These are phyloP conservation scores for Petunia secreta DNA, from an alignment of 257 asterid genomes.

Conservation along the genomic window DNA sequence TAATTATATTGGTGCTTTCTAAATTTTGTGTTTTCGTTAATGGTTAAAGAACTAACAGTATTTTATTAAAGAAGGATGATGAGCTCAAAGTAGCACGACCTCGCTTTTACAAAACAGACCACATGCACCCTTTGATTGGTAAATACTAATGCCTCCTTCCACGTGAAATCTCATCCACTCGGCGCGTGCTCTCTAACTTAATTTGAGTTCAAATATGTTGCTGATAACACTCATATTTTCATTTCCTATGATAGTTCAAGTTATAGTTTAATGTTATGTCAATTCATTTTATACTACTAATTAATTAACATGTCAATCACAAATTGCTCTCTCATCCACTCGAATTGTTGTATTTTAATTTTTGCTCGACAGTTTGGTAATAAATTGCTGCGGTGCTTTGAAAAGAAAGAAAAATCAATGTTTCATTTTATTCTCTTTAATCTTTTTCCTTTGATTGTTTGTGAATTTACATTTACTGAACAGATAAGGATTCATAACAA, in stretches of 20 bases:
- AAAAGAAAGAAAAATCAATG: too few species aligned
- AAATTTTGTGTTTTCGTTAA: neutral
- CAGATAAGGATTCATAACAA: too few species aligned
- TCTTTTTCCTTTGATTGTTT: neutral
- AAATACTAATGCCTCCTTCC: neutral
- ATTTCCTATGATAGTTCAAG: neutral
- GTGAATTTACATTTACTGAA: too few species aligned
- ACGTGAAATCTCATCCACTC: constrained; percentile 6
- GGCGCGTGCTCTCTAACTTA: neutral
- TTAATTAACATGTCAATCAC: neutral
- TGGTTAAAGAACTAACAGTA: neutral
- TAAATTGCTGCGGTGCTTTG: neutral
- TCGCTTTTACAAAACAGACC: neutral
- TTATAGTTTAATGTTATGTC: neutral
- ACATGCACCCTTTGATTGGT: constrained; percentile 15
- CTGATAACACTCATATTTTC: neutral
- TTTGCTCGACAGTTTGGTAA: neutral
- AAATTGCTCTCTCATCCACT: neutral
- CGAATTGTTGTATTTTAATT: neutral
- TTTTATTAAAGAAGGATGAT: neutral
- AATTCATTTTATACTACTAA: neutral
- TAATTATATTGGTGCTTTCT: neutral
- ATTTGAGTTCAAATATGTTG: neutral
- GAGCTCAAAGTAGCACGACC: too few species aligned
- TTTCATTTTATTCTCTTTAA: too few species aligned